Conservation (phyloP, 129 eudicot genomes). For the Escallonia herrerae region DNA sequence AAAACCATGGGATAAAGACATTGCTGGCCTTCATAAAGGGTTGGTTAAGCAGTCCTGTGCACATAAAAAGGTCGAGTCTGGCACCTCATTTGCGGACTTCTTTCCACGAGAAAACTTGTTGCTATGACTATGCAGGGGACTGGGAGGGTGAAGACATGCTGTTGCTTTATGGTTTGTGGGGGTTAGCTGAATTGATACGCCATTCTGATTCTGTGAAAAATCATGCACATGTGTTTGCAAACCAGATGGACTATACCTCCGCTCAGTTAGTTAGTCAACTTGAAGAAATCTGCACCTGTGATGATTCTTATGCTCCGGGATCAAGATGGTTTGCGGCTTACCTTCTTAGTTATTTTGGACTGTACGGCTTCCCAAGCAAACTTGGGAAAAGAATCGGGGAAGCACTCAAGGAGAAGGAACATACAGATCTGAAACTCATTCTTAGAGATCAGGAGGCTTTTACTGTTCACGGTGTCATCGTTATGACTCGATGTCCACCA, state of each 20-base stretch:
- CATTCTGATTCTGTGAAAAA: slow-evolving; percentile 19
- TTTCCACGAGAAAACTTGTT: slow-evolving; percentile 45
- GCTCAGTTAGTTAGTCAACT: slow-evolving; percentile 38
- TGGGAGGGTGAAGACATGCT: slow-evolving; percentile 76
- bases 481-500: slow-evolving; percentile 63
- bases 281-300: slow-evolving; percentile 39
- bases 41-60: slow-evolving; percentile 44
- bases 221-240: slow-evolving; percentile 16
- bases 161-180: slow-evolving; percentile 55
- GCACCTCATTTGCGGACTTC: slow-evolving; percentile 47
- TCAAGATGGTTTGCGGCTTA: slow-evolving; percentile 64
- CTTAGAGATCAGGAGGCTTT: slow-evolving; percentile 46
- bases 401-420: slow-evolving; percentile 34
- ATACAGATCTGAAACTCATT: slow-evolving; percentile 48
- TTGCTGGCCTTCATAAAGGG: slow-evolving; percentile 40
- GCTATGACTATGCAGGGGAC: slow-evolving; percentile 42
- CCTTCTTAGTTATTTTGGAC: slow-evolving; percentile 58
- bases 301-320: slow-evolving; percentile 45
- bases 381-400: slow-evolving; percentile 50
- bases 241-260: slow-evolving; percentile 21
- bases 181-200: slow-evolving; percentile 59
- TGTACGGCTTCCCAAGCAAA: slow-evolving; percentile 63
- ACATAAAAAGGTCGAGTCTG: slow-evolving; percentile 27
- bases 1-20: slow-evolving; percentile 39
- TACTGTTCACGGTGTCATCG: slow-evolving; percentile 57